Base-by-base conservation (phyloP, 2,329 filamentous ascomycete genomes). In the Thelonectria olida region DNA sequence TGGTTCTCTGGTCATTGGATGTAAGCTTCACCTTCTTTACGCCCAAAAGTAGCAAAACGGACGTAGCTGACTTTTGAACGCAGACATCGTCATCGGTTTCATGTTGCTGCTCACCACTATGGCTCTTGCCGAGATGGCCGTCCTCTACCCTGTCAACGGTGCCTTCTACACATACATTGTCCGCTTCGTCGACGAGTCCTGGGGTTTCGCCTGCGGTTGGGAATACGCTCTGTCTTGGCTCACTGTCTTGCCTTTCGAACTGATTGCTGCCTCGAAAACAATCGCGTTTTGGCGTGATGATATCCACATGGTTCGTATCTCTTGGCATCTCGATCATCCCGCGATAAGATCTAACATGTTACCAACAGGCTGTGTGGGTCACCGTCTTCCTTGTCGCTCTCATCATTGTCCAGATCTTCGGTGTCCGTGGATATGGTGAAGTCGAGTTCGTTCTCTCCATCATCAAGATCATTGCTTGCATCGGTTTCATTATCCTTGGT, bases 151-250 rank as follows among this genome's bases (percentile, higher is more conserved):
- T 4, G 90, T 97, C 31, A 92, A 94, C 34, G 95, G 95, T 62
- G 96, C 93, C 7, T 98, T 97, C 76, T 92, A 93, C 3, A 90
- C 93, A 13, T 97, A 95, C 78, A 96, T 93, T 25, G 96, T 92
- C 34, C 88, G 95, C 25, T 97, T 97, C 72, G 79, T 98, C 20
- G 93, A 97, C 74, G 95, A 94, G 2, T 93, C 94, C 0, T 97
- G 92, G 93, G 93, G 93, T 0, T 97, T 97, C 74, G 92, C 93
- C 48, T 96, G 97, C 91, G 93, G 93, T 19, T 97, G 93, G 92
- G 96, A 96, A 84, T 96, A 97, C 75, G 92, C 92, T 6, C 76
- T 97, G 62, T 91, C 96, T 78, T 97, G 94, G 94, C 84, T 97
- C 2, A 85, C 93, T 23, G 88, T 94, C 1, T 79, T 97, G 23